Evolutionary conservation across 2,329 filamentous ascomycete species (phyloP).

Genomic region (Mycogone perniciosa): DNA sequence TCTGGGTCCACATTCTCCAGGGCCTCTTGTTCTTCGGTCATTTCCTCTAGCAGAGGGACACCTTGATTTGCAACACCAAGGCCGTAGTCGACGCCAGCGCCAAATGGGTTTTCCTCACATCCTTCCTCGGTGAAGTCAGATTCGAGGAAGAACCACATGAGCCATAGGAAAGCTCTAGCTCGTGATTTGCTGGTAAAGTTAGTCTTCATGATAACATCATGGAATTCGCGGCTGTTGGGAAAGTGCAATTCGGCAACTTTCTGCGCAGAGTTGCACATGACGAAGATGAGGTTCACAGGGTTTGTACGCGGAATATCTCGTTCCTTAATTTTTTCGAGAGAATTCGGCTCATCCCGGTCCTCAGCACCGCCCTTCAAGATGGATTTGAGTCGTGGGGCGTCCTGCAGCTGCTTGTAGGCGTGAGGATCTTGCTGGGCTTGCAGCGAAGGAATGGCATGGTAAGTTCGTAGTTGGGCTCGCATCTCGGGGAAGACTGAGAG

Average conservation of each 20-base stretch:
- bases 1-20: slow-evolving; percentile 68
- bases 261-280: slow-evolving; percentile 81
- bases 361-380: slow-evolving; percentile 96
- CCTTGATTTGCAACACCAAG: slow-evolving; percentile 61
- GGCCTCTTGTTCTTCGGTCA: slow-evolving; percentile 59
- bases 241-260: slow-evolving; percentile 95
- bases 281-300: slow-evolving; percentile 93
- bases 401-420: slow-evolving; percentile 95
- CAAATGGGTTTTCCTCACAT: slow-evolving; percentile 86
- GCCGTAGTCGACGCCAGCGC: slow-evolving; percentile 60
- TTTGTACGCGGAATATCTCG: slow-evolving; percentile 69
- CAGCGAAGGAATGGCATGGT: slow-evolving; percentile 93
- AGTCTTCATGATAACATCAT: slow-evolving; percentile 90
- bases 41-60: slow-evolving; percentile 58
- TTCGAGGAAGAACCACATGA: slow-evolving; percentile 99
- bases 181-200: slow-evolving; percentile 75
- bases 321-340: slow-evolving; percentile 74
- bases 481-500: slow-evolving; percentile 91
- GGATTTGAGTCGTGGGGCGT: slow-evolving; percentile 91
- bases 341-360: slow-evolving; percentile 75
- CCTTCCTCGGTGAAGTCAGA: slow-evolving; percentile 88
- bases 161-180: slow-evolving; percentile 85
- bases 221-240: slow-evolving; percentile 77
- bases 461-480: slow-evolving; percentile 94
- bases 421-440: slow-evolving; percentile 93